Evolutionary conservation across 2,329 filamentous ascomycete species (phyloP).

Genomic region (Botryotinia narcissicola): DNA sequence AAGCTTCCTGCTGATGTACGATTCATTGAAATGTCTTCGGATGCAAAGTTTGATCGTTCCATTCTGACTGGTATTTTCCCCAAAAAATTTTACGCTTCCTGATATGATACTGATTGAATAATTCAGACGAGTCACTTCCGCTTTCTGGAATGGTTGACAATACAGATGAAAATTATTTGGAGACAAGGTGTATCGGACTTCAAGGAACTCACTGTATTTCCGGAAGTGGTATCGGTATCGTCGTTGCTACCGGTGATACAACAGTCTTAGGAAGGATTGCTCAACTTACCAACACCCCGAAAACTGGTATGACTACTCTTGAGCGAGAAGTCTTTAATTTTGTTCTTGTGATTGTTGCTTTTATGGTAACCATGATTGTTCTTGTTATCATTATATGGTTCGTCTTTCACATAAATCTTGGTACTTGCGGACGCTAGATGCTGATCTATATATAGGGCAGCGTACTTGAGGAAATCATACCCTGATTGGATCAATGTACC

Average conservation of each 20-base stretch:
- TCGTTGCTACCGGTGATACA: slow-evolving; percentile 66
- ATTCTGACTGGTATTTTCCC: slow-evolving; percentile 55
- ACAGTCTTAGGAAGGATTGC: slow-evolving; percentile 76
- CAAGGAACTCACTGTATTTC: slow-evolving; percentile 74
- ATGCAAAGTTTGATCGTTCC: slow-evolving; percentile 70
- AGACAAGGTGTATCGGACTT: slow-evolving; percentile 70
- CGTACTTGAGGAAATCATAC: slow-evolving; percentile 63
- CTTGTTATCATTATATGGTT: slow-evolving; percentile 51
- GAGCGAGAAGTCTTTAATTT: slow-evolving; percentile 72
- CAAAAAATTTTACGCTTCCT: not conserved
- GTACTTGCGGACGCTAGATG: not conserved
- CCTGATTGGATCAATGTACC: slow-evolving; percentile 70
- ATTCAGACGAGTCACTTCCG: slow-evolving; percentile 56
- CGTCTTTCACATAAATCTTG: not conserved
- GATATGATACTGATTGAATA: not conserved
- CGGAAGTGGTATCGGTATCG: slow-evolving; percentile 62
- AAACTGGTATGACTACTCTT: slow-evolving; percentile 63
- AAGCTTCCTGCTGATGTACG: slow-evolving; percentile 72
- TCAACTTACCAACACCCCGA: slow-evolving; percentile 65
- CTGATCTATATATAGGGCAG: slow-evolving; percentile 55
- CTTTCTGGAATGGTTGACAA: slow-evolving; percentile 59
- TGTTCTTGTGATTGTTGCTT: slow-evolving; percentile 63
- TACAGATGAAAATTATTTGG: slow-evolving; percentile 70
- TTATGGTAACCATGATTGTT: slow-evolving; percentile 63
- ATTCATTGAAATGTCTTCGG: slow-evolving; percentile 63